Conservation (phyloP, 768 basidiomycete species). For the Paxillus involutus region DNA sequence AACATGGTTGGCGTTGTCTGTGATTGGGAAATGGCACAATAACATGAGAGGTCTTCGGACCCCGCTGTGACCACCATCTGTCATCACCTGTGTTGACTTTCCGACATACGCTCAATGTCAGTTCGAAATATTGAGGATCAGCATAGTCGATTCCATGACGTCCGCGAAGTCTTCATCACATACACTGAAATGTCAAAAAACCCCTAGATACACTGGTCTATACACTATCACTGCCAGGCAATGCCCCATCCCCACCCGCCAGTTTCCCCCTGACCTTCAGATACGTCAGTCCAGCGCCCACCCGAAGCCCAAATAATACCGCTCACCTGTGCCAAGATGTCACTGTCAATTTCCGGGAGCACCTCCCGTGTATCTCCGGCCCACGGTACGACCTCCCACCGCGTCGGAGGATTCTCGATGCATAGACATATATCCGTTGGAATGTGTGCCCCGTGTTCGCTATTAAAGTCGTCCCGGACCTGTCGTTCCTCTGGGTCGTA, state of each 20-base stretch:
- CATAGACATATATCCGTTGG: conserved; percentile 81
- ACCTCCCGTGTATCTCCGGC: conserved; percentile 54
- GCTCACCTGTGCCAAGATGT: conserved; percentile 56
- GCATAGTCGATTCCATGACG: no score
- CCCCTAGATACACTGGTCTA: conserved; percentile 3
- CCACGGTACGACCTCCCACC: conserved; percentile 65
- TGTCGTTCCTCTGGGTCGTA: conserved; percentile 59
- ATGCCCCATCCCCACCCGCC: conserved; percentile 12
- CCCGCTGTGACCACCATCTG: no score
- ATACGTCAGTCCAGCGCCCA: not conserved
- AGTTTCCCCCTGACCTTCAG: conserved; percentile 32
- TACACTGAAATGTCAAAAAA: no score
- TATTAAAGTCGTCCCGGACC: conserved; percentile 66
- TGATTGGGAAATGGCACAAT: no score
- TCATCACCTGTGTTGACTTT: no score
- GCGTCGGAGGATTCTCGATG: conserved; percentile 71
- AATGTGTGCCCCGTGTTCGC: conserved; percentile 68
- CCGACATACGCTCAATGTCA: no score
- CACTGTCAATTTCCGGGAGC: conserved; percentile 61
- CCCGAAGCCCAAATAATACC: not conserved
- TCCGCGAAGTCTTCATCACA: no score
- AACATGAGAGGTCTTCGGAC: no score
- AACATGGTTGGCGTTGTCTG: no score
- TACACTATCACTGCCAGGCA: conserved; percentile 24
- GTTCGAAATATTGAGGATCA: no score